Evolutionary conservation across 2,329 filamentous ascomycete species (phyloP), one percentile per base, ranked within the genome.

Genomic region (Monosporascus sp.): DNA sequence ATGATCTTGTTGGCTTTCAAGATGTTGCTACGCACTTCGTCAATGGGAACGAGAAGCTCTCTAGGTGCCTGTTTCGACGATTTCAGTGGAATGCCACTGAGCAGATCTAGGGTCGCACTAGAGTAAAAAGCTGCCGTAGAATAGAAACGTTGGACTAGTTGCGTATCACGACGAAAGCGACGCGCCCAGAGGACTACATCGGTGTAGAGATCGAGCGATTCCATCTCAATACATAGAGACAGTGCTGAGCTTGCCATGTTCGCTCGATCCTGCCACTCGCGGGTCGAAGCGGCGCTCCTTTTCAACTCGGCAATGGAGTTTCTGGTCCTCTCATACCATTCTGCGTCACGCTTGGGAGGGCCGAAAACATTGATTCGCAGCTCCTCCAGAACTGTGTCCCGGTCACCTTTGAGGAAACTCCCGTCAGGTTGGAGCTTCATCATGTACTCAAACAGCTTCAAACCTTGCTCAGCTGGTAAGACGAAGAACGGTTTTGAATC

Each of bases 101-200:
- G 39, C 1, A 62, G 39, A 24, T 57, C 52, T 3, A 60, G 11
- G 15, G 39, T 43, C 41, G 53, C 56, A 1, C 50, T 41, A 5
- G 54, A 41, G 22, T 17, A 7, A 6, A 62, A 7, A n/a, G 37
- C 41, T 3, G 51, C 24, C 2, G 5, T 3, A 3, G 22, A 27
- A 6, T 57, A 54, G 4, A 62, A 24, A 17, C 18, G 7, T 14
- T 43, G 31, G 20, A 51, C 43, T 2, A 56, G 51, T 9, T 44
- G 22, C 15, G 49, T 5, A 24, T 59, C 54, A n/a, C 54, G 49
- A 17, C 54, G 50, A 35, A 57, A 62, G 20, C 56, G 52, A 4
- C 53, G 53, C 38, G 56, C 53, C 61, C 61, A 63, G 1, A 50
- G n/a, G 1, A 58, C 37, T 2, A 55, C 57, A 6, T 57, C 54